phyloP scores from a whole-genome alignment of 495 filamentous ascomycete genomes.

The Cryomyces minteri region DNA sequence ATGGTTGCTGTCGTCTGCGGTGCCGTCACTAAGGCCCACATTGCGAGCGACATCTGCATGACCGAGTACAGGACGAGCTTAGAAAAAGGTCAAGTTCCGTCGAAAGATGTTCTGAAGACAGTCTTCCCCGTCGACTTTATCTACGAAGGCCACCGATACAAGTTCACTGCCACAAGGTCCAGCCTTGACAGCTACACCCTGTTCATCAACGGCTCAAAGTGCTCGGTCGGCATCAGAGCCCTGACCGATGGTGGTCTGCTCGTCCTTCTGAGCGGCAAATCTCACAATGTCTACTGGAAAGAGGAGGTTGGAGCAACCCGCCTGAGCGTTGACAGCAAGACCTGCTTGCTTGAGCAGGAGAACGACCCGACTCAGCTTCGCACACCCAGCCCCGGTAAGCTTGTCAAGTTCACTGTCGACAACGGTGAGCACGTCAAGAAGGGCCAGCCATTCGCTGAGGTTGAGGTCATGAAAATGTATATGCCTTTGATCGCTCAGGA shows the following conservation, averaged over 20 bases:
- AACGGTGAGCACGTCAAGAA: slow-evolving; percentile 90
- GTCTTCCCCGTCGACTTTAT: slow-evolving; percentile 98
- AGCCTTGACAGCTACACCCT: slow-evolving; percentile 90
- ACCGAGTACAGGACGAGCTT: slow-evolving; percentile 71
- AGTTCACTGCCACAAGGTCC: slow-evolving; percentile 93
- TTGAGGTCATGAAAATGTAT: slow-evolving; percentile 99
- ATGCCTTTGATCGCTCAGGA: slow-evolving; percentile 97
- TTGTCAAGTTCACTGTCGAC: slow-evolving; percentile 95
- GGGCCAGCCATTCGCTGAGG: slow-evolving; percentile 87
- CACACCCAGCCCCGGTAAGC: slow-evolving; percentile 87
- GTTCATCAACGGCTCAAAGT: slow-evolving; percentile 98
- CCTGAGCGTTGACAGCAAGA: slow-evolving; percentile 93
- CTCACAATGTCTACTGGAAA: slow-evolving; percentile 99
- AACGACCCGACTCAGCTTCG: slow-evolving; percentile 97
- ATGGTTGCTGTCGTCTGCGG: slow-evolving; percentile 84
- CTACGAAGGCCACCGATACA: slow-evolving; percentile 87
- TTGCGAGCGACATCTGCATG: slow-evolving; percentile 74
- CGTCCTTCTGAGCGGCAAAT: slow-evolving; percentile 71
- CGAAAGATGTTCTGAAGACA: slow-evolving; percentile 92
- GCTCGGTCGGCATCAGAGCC: slow-evolving; percentile 79
- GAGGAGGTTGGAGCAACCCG: slow-evolving; percentile 93
- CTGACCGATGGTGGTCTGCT: slow-evolving; percentile 91
- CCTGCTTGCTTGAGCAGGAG: slow-evolving; percentile 93
- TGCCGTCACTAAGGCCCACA: slow-evolving; percentile 86
- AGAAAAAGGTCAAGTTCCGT: slow-evolving; percentile 94